Conservation (phyloP, 371 early-diverging fungal genomes). For the Saksenaea vasiformis region DNA sequence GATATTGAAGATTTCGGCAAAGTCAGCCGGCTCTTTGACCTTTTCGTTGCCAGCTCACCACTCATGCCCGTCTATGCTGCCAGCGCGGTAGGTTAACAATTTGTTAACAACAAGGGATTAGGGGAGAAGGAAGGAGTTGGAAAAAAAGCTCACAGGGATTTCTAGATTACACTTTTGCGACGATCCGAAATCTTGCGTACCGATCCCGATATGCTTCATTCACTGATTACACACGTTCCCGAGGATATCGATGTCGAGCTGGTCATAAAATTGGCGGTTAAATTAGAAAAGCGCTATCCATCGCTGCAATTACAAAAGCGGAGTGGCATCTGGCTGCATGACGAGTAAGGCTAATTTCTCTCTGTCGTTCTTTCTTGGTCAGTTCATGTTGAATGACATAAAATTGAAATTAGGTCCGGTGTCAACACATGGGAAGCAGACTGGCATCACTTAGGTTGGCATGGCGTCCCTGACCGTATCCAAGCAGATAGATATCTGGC, state of each 20-base stretch:
- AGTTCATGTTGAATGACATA: constrained; percentile 3
- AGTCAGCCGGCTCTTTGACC: constrained; percentile 74
- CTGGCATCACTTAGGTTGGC: constrained; percentile 37
- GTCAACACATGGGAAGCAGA: constrained; percentile 42
- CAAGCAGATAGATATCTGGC: constrained; percentile 36
- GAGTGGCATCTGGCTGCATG: constrained; percentile 57
- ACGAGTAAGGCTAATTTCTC: constrained; percentile 30
- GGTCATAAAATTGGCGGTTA: constrained; percentile 46
- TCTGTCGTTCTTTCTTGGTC: constrained; percentile 1
- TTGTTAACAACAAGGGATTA: too few species aligned
- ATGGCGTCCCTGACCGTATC: constrained; percentile 43
- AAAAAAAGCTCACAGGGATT: not conserved
- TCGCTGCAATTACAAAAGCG: constrained; percentile 54
- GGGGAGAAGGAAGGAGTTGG: not conserved
- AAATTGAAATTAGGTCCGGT: constrained; percentile 27
- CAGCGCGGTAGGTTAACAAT: constrained; percentile 49
- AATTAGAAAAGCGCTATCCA: constrained; percentile 48
- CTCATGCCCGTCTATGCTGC: constrained; percentile 77
- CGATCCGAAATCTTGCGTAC: constrained; percentile 51
- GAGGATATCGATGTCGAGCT: constrained; percentile 54
- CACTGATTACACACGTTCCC: constrained; percentile 62
- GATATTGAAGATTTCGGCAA: constrained; percentile 64
- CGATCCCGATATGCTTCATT: constrained; percentile 65
- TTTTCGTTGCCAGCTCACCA: constrained; percentile 74
- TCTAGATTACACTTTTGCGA: constrained; percentile 54